A percentile compares a stretch with the other conserved stretches of the same genome.
Evolutionary conservation across 257 asterid genomes (phyloP).

Genomic region (Penstemon eatonii): DNA sequence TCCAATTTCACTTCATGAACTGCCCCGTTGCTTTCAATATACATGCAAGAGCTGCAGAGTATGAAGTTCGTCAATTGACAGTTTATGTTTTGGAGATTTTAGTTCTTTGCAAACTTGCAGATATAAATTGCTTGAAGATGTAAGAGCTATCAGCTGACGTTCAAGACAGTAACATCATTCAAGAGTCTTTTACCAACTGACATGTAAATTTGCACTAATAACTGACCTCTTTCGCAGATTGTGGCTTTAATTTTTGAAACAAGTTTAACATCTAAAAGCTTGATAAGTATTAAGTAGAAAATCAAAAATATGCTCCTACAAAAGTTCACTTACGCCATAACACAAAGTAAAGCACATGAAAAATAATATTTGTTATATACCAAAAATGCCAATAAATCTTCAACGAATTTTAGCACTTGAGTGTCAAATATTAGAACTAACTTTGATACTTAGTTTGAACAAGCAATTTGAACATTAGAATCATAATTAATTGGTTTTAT

Average conservation of each 20-base stretch:
- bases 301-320: too few species aligned
- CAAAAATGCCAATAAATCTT: too few species aligned
- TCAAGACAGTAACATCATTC: slow-evolving; percentile 3
- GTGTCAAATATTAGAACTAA: too few species aligned
- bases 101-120: slow-evolving; percentile 2
- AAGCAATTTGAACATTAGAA: too few species aligned
- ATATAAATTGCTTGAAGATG: slow-evolving; percentile 14
- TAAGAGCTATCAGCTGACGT: slow-evolving; percentile 3
- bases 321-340: neutral
- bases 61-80: slow-evolving; percentile 23
- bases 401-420: too few species aligned
- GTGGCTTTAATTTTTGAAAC: slow-evolving; percentile 4
- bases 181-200: neutral
- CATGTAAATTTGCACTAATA: slow-evolving; percentile 9
- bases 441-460: too few species aligned
- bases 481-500: too few species aligned
- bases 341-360: too few species aligned
- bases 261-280: slow-evolving; percentile 8
- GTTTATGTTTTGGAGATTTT: slow-evolving; percentile 5
- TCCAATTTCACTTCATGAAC: slow-evolving; percentile 54
- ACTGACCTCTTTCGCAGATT: slow-evolving; percentile 6
- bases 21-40: slow-evolving; percentile 58
- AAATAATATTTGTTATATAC: too few species aligned
- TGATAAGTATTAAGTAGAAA: neutral
- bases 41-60: slow-evolving; percentile 68